Evolutionary conservation across 2,329 filamentous ascomycete genomes (phyloP), one percentile per base, ranked within the genome.

Genomic region (Pseudocercospora musae): DNA sequence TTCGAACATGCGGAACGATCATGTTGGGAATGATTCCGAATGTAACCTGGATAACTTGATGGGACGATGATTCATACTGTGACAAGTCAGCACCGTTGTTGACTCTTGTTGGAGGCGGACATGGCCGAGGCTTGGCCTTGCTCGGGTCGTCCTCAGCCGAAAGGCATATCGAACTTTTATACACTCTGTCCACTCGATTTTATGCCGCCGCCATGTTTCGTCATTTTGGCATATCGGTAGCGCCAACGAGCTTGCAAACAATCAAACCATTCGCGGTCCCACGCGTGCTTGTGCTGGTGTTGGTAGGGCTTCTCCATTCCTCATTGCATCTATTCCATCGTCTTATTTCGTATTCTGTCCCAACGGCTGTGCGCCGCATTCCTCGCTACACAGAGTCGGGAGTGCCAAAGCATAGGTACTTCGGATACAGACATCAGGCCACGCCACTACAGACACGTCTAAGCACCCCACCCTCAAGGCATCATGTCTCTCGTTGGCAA

Each of bases 401-500:
- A 31, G 29, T 31, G 29, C 29, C 29, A 31, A 31, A 31, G 29
- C 29, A 31, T 31, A 31, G n/a, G n/a, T n/a, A n/a, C 29, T 31
- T 31, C 29, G 29, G 29, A 44, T 8, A 44, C 40, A 44, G 40
- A 44, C 40, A 44, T 44, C 40, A 44, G n/a, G n/a, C 37, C 37
- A 11, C 31, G 31, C 31, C 31, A 48, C 44, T 23, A 25, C 44
- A 23, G 44, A 48, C 44, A 21, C 7, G 21, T 20, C 53, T 20
- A 48, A 62, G 55, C 27, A 58, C 48, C n/a, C 27, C n/a, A 23
- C 42, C 4, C 58, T 55, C 31, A 33, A 58, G 27, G 25, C 62
- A 71, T 23, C 65, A 80, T 80, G 78, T 77, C 76, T 63, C 69
- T 79, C 64, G 75, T 77, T 57, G 78, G 78, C 68, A 79, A 78